Conservation (phyloP, 257 asterid species). For the Cynanchum wilfordii region DNA sequence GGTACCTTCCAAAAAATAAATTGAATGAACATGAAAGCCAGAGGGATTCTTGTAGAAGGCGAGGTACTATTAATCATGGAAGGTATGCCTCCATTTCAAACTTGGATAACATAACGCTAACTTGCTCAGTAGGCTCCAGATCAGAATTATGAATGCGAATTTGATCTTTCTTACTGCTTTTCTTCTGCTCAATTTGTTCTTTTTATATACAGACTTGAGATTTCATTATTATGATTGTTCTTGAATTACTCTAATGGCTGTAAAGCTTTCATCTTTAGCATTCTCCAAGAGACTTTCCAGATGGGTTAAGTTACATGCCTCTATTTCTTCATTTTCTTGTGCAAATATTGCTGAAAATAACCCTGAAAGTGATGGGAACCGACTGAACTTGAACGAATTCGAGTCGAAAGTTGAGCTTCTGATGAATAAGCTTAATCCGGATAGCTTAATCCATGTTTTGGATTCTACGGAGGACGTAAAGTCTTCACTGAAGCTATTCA, state of each 20-base stretch:
- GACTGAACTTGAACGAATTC: conserved; percentile 33
- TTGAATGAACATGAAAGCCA: too few relatives aligned
- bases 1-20: too few relatives aligned
- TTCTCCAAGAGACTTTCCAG: conserved; percentile 38
- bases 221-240: not conserved
- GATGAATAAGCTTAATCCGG: conserved; percentile 52
- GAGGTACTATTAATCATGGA: not conserved
- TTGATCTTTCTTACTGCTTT: conserved; percentile 1
- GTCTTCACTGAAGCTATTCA: conserved; percentile 60
- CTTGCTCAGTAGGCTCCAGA: not conserved
- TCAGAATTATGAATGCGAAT: not conserved
- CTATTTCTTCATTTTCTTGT: conserved; percentile 50
- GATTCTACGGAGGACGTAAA: conserved; percentile 58
- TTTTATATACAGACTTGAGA: not conserved
- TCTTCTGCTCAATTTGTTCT: conserved; percentile 1
- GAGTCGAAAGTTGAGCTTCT: conserved; percentile 50
- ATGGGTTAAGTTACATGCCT: conserved; percentile 34
- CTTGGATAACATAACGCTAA: not conserved
- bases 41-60: not conserved
- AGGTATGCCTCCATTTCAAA: not conserved
- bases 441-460: conserved; percentile 40
- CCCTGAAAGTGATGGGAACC: conserved; percentile 39
- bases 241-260: conserved; percentile 47
- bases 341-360: conserved; percentile 31
- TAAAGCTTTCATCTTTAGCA: conserved; percentile 42